Evolutionary conservation across 176 grass and related monocot genomes (phyloP).

Genomic region (Alloteropsis semialata): DNA sequence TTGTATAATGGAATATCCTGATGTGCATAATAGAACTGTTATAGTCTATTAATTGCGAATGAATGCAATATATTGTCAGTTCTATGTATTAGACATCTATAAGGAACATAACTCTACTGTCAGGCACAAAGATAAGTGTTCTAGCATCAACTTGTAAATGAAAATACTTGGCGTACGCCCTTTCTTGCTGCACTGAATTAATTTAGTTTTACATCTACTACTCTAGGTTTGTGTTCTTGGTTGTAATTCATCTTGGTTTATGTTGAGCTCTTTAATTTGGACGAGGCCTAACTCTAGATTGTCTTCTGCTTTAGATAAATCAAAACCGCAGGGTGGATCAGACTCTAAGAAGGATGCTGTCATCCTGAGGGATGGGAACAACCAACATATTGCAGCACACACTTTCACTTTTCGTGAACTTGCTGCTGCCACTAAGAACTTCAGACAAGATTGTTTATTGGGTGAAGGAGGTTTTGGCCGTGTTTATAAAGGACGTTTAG

Average conservation of each 20-base stretch:
- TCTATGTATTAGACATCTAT: slow-evolving; percentile 5
- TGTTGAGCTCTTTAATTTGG: slow-evolving; percentile 20
- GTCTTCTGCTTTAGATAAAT: slow-evolving; percentile 63
- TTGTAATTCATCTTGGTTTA: background rate
- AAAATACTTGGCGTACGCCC: background rate
- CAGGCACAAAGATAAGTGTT: background rate
- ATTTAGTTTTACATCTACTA: slow-evolving; percentile 15
- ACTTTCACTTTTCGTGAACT: slow-evolving; percentile 89
- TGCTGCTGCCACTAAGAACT: slow-evolving; percentile 77
- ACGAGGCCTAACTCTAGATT: slow-evolving; percentile 31
- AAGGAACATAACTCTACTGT: background rate
- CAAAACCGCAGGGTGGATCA: slow-evolving; percentile 47
- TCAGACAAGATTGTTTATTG: slow-evolving; percentile 79
- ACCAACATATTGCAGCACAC: slow-evolving; percentile 77
- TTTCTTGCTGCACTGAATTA: background rate
- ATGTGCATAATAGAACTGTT: background rate
- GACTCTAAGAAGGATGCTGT: slow-evolving; percentile 69
- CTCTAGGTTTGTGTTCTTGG: background rate
- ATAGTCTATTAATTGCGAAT: background rate
- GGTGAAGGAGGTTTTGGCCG: slow-evolving; percentile 86
- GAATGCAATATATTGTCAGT: slow-evolving; percentile 1
- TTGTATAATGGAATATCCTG: background rate
- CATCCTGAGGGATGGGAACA: slow-evolving; percentile 61
- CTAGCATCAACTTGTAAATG: background rate
- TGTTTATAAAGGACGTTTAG: slow-evolving; percentile 85